A percentile compares a stretch with the other conserved stretches of the same genome.
Conservation (phyloP, 108 stramenopile genomes). For the Cyclostephanos invisitatus region DNA sequence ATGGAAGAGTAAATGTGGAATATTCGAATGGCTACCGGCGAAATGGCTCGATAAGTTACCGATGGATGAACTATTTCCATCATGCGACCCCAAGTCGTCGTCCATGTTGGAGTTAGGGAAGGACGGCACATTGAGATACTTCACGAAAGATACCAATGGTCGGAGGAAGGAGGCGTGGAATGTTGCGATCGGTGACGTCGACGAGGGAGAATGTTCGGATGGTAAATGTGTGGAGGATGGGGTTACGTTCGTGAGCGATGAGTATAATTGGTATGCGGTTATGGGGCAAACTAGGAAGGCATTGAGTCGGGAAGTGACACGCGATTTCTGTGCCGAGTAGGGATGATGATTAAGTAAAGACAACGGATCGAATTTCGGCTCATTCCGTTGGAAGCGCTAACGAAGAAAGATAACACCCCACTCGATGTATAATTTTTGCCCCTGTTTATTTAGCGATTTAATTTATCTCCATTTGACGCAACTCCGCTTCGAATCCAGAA, state of each 20-base stretch:
- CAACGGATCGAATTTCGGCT: neutral
- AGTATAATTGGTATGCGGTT: constrained; percentile 8
- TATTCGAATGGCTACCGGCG: constrained; percentile 32
- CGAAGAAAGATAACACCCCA: neutral
- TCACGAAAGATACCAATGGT: constrained; percentile 13
- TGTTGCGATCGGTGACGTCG: constrained; percentile 4
- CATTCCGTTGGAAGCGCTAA: neutral
- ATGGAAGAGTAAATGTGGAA: constrained; percentile 43
- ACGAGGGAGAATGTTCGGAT: constrained; percentile 1
- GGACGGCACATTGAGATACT: constrained; percentile 36
- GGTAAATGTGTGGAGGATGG: constrained; percentile 7
- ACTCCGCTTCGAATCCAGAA: constrained; percentile 31
- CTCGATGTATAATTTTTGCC: neutral
- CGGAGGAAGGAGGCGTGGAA: constrained; percentile 14
- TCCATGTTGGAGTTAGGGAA: constrained; percentile 37
- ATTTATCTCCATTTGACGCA: constrained; percentile 15
- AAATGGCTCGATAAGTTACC: constrained; percentile 6
- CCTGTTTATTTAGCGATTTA: neutral
- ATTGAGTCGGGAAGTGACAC: constrained; percentile 1
- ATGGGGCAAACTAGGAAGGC: neutral
- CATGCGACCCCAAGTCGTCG: constrained; percentile 15
- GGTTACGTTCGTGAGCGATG: constrained; percentile 7
- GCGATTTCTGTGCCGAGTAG: neutral
- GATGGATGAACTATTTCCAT: constrained; percentile 3
- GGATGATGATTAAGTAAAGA: neutral